Base-by-base conservation (phyloP, 192 early-diverging fungal genomes). In the Rhizoclosmatium globosum region DNA sequence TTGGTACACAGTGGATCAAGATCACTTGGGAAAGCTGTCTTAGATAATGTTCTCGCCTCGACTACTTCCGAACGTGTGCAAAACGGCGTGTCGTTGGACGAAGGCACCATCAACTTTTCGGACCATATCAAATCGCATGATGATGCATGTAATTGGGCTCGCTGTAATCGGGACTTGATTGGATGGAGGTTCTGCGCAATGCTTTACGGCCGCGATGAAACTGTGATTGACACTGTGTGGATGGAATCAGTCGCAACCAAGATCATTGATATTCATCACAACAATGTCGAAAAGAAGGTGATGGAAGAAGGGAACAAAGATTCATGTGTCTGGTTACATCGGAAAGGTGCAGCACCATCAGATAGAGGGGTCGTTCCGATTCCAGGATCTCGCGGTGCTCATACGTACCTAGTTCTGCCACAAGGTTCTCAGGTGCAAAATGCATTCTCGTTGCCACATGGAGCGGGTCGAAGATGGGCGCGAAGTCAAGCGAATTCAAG, bases 1-100 rank as follows among this genome's bases (percentile, higher is more conserved):
- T 76, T 91, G 13, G 87, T 91, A 9, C 90, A 91, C 58, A 82
- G 80, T 56, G 90, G 90, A 4, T 91, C 89, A n/a, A 64, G 90
- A n/a, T 77, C 77, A 17, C 79, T 90, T 43, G 90, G 90, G 13
- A 81, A 89, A 67, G 47, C 83, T 3, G 82, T 91, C 4, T 48
- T 90, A 1, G 89, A 85, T 44, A 67, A 83, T 7, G 21, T 41
- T 13, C 56, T 73, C 19, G 68, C 31, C 9, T 3, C 2, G 19
- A 50, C 43, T n/a, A 47, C 11, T 46, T 68, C 67, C 4, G 15
- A 41, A 11, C 38, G 60, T 19, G 50, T 50, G 7, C 7, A 57
- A 39, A 47, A 57, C 41, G 73, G 73, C 23, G 13, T 74, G 42
- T 74, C 42, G 9, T 74, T 62, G 21, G 39, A 21, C 2, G 38